Conservation (phyloP, 2,329 filamentous ascomycete species). For the Beauveria sp. region DNA sequence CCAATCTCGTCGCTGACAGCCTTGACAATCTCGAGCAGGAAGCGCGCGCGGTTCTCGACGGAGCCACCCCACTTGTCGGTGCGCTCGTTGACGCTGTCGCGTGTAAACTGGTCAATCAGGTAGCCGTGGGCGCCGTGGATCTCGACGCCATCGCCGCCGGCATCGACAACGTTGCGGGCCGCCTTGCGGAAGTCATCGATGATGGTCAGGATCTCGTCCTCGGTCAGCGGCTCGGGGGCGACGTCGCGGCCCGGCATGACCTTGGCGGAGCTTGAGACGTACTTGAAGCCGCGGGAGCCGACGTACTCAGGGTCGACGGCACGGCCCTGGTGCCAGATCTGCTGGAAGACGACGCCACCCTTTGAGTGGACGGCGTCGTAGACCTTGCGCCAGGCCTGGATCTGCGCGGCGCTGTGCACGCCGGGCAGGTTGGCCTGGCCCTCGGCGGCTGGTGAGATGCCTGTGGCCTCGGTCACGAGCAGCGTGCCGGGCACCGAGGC, state of each 20-base stretch:
- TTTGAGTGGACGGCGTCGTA: slow-evolving; percentile 55
- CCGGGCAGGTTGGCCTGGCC: slow-evolving; percentile 38
- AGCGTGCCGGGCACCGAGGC: slow-evolving; percentile 34
- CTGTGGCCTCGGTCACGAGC: slow-evolving; percentile 39
- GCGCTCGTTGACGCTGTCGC: slow-evolving; percentile 38
- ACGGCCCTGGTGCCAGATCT: slow-evolving; percentile 56
- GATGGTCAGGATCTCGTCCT: slow-evolving; percentile 53
- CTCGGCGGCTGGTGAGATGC: slow-evolving; percentile 25
- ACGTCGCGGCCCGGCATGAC: slow-evolving; percentile 39
- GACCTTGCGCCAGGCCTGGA: slow-evolving; percentile 50
- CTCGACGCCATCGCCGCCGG: slow-evolving; percentile 64
- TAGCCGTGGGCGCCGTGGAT: slow-evolving; percentile 47
- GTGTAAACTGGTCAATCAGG: slow-evolving; percentile 52
- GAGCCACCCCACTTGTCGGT: slow-evolving; percentile 44
- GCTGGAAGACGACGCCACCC: slow-evolving; percentile 50
- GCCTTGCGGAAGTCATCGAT: slow-evolving; percentile 52
- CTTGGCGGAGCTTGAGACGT: slow-evolving; percentile 6
- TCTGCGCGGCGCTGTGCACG: slow-evolving; percentile 48
- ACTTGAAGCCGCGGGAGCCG: slow-evolving; percentile 18
- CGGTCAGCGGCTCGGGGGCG: slow-evolving; percentile 56
- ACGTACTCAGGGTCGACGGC: slow-evolving; percentile 18
- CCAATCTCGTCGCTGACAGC: slow-evolving; percentile 33
- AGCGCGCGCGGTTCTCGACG: slow-evolving; percentile 41
- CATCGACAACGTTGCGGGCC: slow-evolving; percentile 46
- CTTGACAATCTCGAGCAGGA: slow-evolving; percentile 38